Evolutionary conservation across 345 rosid species (phyloP).

Genomic region (Citropsis articulata): DNA sequence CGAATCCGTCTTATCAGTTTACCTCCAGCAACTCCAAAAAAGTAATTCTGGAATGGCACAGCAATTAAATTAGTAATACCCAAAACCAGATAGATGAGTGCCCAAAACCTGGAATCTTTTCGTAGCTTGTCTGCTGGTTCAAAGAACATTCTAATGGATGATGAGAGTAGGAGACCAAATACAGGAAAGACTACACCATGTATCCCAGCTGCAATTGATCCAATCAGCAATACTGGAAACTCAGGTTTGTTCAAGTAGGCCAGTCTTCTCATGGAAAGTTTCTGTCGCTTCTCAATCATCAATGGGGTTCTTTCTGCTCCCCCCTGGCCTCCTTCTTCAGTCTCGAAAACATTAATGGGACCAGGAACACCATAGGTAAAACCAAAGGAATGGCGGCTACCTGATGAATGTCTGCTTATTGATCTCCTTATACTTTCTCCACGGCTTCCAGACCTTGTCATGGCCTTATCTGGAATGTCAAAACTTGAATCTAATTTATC

Average conservation of each 20-base stretch:
- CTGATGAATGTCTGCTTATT: conserved; percentile 41
- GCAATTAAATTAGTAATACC: conserved; percentile 31
- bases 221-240: conserved; percentile 49
- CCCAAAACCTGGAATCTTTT: conserved; percentile 67
- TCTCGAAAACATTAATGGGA: conserved; percentile 20
- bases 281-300: conserved; percentile 28
- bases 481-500: conserved; percentile 4
- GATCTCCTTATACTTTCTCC: conserved; percentile 32
- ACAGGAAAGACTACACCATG: conserved; percentile 68
- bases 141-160: conserved; percentile 63
- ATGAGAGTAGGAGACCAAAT: conserved; percentile 72
- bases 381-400: conserved; percentile 40
- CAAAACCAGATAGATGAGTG: conserved; percentile 39
- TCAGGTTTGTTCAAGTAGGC: conserved; percentile 77
- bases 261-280: conserved; percentile 54
- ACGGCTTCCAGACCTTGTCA: conserved; percentile 28
- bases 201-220: conserved; percentile 53
- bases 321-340: conserved; percentile 19
- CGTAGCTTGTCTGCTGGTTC: conserved; percentile 37
- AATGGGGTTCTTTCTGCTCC: background rate
- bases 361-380: conserved; percentile 33
- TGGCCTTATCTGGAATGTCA: conserved; percentile 5
- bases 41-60: conserved; percentile 61
- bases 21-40: conserved; percentile 85
- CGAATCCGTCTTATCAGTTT: conserved; percentile 67